Base-by-base conservation (phyloP, 2,329 filamentous ascomycete genomes). In the Colletotrichum agaves region DNA sequence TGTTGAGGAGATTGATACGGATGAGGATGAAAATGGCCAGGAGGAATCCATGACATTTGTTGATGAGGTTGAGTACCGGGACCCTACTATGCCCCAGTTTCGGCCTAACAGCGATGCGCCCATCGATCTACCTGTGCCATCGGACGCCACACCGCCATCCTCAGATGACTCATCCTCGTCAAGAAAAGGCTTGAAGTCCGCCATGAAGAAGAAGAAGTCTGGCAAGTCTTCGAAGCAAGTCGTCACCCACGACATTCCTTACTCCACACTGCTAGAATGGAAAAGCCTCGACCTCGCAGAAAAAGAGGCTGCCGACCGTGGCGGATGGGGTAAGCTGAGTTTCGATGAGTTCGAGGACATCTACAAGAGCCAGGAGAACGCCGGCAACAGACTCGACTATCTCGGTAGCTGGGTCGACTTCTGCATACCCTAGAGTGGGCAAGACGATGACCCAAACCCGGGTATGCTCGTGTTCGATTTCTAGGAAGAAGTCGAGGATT, bases 351-450 rank as follows among this genome's bases (percentile, higher is more conserved):
- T 98, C 78, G 90, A 93, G 73, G 82, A 82, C 43, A 90, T 91
- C 56, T 93, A 96, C 81, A 88, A 89, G 72, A 84, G 84, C n/a
- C 85, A 89, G 70, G 87, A 90, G 71, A 87, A 88, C 23, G 80
- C 82, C 31, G 86, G 85, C 13, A 88, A 89, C 75, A 81, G 90
- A 60, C 84, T 94, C 69, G 92, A 93, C 72, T 95, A 97, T 78
- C 84, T 98, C 52, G 93, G 93, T 67, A 93, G 89, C 73, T 98
- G 95, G 95, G 93, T 98, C 78, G 94, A 98, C 76, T 90, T 90
- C 76, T 91, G 88, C 76, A 90, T 91, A 71, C 88, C 88, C 13
- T 88, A 83, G 77, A 31, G 41, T 41, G 61, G 35, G 23, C 19
- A 17, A 31, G 56, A 27, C 37, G 21, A 27, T 27, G 27, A 46